Percentiles rank a stretch among this genome's conserved stretches.
phyloP scores from a whole-genome alignment of 2,329 filamentous ascomycete species.

The Escovopsis sp. region DNA sequence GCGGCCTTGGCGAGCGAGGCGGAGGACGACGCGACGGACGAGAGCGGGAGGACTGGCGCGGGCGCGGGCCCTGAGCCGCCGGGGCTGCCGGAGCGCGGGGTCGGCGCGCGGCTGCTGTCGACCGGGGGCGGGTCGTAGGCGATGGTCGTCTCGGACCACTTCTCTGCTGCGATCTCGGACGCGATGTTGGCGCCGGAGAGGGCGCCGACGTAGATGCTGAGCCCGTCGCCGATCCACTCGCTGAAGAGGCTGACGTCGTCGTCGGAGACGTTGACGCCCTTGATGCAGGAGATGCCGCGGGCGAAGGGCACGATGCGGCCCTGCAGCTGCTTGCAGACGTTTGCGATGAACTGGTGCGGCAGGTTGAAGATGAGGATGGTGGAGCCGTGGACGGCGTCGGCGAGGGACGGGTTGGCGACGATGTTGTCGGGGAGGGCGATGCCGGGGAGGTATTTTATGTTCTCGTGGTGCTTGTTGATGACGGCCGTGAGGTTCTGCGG shows the following conservation, averaged over 20 bases:
- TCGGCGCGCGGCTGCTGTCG: constrained; percentile 60
- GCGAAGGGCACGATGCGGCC: constrained; percentile 87
- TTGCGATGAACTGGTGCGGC: constrained; percentile 87
- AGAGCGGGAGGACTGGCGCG: constrained; percentile 16
- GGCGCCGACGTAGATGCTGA: constrained; percentile 94
- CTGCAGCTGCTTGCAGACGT: constrained; percentile 68
- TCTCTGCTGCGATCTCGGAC: constrained; percentile 84
- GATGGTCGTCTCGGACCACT: constrained; percentile 94
- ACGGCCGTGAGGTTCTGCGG: constrained; percentile 78
- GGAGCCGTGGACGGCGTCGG: constrained; percentile 67
- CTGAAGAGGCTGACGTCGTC: constrained; percentile 81
- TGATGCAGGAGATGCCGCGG: constrained; percentile 92
- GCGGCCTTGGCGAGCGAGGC: too few species aligned
- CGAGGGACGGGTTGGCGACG: constrained; percentile 66
- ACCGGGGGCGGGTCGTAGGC: constrained; percentile 86
- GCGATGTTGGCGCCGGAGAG: constrained; percentile 95
- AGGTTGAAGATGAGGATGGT: constrained; percentile 93
- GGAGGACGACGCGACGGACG: too few species aligned
- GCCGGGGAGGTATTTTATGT: constrained; percentile 92
- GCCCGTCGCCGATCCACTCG: constrained; percentile 78
- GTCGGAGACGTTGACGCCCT: constrained; percentile 86
- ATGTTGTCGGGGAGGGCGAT: constrained; percentile 73
- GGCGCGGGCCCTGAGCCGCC: constrained; percentile 36
- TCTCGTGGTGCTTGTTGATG: constrained; percentile 90
- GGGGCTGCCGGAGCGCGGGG: constrained; percentile 32